Base-by-base conservation (phyloP, 176 grass and related monocot species). In the Cenchrus fungigraminus region DNA sequence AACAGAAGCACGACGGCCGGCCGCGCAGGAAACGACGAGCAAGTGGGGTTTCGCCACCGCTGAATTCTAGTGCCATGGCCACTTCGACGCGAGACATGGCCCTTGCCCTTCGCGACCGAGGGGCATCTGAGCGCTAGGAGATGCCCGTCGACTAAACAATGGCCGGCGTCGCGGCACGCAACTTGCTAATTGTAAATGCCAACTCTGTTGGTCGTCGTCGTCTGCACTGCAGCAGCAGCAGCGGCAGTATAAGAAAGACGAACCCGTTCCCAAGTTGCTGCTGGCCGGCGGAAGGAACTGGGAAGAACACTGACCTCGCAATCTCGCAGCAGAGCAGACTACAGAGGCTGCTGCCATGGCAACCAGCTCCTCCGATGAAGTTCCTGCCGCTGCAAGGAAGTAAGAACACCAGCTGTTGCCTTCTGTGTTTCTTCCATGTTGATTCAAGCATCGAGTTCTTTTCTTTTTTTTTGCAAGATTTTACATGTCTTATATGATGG, bases 381-480 rank as follows among this genome's bases (percentile, higher is more conserved):
- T 90, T 40, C 78, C 83, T 49, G 72, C 56, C 4, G 37, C 71
- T 42, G 83, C 65, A 57, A 90, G 6, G 22, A 90, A 90, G 88
- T 86, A 82, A 46, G 85, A 80, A 58, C 0, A 3, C 22, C 22
- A 25, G 22, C 22, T 25, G 22, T 10, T 2, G n/a, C 11, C 7
- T 15, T 22, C 54, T 13, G 4, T 25, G 44, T 43, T 15, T 12
- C 49, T 42, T 6, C 0, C 1, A 14, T 37, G 6, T 60, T 29
- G 62, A 67, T 67, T 37, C 78, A 9, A 53, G 51, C 3, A 9
- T 2, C 29, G 6, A 40, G 6, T 37, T 1, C 1, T 6, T 25
- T 25, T 25, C 22, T 25, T 20, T 53, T 5, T 25, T 15, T 53
- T 14, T 8, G 14, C 25, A 79, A 20, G 2, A 12, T 46, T 43